Evolutionary conservation across 2,329 filamentous ascomycete genomes (phyloP).

Genomic region (Fusarium sarcochroum): DNA sequence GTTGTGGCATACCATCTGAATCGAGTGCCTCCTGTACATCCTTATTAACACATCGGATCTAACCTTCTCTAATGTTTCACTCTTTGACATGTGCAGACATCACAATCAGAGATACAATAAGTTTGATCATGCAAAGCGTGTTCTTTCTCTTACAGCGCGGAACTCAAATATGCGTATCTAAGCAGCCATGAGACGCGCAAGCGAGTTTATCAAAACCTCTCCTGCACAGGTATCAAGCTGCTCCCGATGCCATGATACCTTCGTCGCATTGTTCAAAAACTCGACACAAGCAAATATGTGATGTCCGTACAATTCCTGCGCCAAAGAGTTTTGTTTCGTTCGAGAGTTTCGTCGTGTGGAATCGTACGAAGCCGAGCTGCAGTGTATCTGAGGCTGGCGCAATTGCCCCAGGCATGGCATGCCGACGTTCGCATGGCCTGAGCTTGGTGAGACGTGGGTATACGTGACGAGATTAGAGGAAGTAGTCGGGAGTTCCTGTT

Average conservation of each 20-base stretch:
- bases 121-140: slow-evolving; percentile 41
- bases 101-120: slow-evolving; percentile 1
- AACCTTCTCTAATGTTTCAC: background rate
- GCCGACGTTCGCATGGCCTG: slow-evolving; percentile 37
- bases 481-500: slow-evolving; percentile 92
- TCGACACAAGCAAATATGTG: slow-evolving; percentile 40
- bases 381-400: slow-evolving; percentile 33
- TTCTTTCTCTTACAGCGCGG: slow-evolving; percentile 45
- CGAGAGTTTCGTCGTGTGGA: slow-evolving; percentile 40
- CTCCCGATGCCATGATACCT: slow-evolving; percentile 23
- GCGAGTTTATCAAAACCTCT: slow-evolving; percentile 31
- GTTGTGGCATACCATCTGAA: background rate
- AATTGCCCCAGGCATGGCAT: slow-evolving; percentile 29
- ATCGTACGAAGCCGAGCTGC: slow-evolving; percentile 50
- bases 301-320: slow-evolving; percentile 43
- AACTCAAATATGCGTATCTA: slow-evolving; percentile 50
- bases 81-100: slow-evolving; percentile 2
- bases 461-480: slow-evolving; percentile 77
- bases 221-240: slow-evolving; percentile 34
- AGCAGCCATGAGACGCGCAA: slow-evolving; percentile 40
- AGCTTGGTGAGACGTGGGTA: slow-evolving; percentile 47
- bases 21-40: background rate
- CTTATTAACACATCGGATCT: background rate
- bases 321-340: slow-evolving; percentile 36
- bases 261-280: slow-evolving; percentile 32